These are phyloP conservation scores for Aspergillus sclerotiicarbonarius DNA, from an alignment of 495 filamentous ascomycete genomes.

Conservation along the genomic window DNA sequence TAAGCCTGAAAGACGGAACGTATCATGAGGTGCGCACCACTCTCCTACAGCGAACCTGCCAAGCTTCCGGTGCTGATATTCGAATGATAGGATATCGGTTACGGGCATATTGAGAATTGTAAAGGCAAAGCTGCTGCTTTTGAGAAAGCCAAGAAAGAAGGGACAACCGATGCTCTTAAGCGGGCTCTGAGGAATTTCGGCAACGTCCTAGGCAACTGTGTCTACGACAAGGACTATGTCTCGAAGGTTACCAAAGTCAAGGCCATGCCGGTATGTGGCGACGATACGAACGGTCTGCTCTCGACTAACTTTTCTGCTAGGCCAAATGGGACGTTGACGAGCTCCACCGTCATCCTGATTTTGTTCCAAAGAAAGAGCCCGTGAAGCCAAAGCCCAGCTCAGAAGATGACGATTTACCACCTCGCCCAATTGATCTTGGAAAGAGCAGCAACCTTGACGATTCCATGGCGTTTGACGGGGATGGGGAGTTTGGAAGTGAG, in stretches of 20 bases:
- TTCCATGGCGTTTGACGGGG: constrained; percentile 31
- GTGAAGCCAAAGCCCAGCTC: constrained; percentile 33
- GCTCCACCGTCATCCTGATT: constrained; percentile 80
- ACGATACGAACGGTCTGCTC: neutral
- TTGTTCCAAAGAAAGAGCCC: constrained; percentile 61
- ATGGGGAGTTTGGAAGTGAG: constrained; percentile 69
- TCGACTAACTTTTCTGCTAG: constrained; percentile 27
- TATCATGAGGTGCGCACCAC: constrained; percentile 68
- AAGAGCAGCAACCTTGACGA: constrained; percentile 18
- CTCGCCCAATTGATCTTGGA: constrained; percentile 25
- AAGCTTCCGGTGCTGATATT: constrained; percentile 7
- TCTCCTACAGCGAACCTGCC: neutral
- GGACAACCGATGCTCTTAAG: constrained; percentile 91
- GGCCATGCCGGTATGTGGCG: constrained; percentile 50
- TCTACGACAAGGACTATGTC: constrained; percentile 95
- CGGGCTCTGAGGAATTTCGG: constrained; percentile 88
- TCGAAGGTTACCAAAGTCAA: constrained; percentile 81
- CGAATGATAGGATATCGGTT: constrained; percentile 73
- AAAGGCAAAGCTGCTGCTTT: constrained; percentile 92
- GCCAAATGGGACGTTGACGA: constrained; percentile 69
- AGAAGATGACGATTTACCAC: constrained; percentile 43
- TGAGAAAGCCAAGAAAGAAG: constrained; percentile 98
- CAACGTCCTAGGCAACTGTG: constrained; percentile 93
- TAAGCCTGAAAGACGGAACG: constrained; percentile 87
- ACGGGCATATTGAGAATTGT: constrained; percentile 91